Base-by-base conservation (phyloP, 768 basidiomycete genomes). In the Panellus pusillus region DNA sequence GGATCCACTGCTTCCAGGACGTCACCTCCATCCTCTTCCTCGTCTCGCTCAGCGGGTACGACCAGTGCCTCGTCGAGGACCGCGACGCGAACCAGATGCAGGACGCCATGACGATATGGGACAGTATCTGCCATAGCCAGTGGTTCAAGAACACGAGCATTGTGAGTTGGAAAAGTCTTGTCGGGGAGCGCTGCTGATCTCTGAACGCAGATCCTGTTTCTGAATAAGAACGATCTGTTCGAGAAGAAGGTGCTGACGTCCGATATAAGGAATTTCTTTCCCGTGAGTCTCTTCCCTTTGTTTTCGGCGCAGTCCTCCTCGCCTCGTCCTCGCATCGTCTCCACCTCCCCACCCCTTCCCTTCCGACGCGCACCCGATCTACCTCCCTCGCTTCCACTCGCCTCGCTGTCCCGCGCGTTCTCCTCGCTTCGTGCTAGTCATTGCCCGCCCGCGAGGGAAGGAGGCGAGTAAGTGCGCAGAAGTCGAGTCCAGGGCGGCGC, bases 101-200 rank as follows among this genome's bases (percentile, higher is more conserved):
- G 75, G 94, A 98, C 60, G 92, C 94, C 1, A 89, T 98, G 86
- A 92, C 92, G n/a, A 92, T 98, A 45, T 98, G 94, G 88, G 94
- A 98, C 63, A 93, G 93, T 38, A 95, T 98, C 79, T 95, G 93
- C 72, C 93, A 97, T 68, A 95, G 93, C 9, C 93, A 95, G 60
- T 97, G 93, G 93, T 97, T 97, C 74, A 90, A 91, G 71, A 83
- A 89, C 59, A 95, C 93, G 0, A 93, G 92, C 9, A 92, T 97
- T 50, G 93, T 93, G 31, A 6, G 55, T 57, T 32, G n/a, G n/a
- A n/a, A n/a, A n/a, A n/a, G n/a, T n/a, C 39, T 6, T 40, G 7
- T 15, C 14, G 6, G 15, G 39, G 15, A 6, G 18, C 39, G 18
- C 7, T 19, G 39, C 39, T 40, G 19, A 40, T 36, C 24, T 1